Base-by-base conservation (phyloP, 768 basidiomycete species). In the Antrodiella citrinella region DNA sequence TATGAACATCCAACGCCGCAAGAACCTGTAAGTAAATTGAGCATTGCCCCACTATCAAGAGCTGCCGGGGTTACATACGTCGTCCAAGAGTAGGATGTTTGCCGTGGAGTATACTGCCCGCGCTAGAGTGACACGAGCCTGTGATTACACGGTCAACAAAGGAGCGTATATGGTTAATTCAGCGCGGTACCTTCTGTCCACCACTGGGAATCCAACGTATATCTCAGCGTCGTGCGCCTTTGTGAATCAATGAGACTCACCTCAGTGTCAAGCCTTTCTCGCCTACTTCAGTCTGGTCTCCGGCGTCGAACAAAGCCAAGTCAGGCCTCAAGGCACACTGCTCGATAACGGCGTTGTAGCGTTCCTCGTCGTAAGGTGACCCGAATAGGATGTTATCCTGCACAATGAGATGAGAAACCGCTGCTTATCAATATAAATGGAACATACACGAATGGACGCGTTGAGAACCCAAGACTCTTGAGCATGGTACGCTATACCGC, bases 271-370 rank as follows among this genome's bases (percentile, higher is more conserved):
- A 53, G 12, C 79, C 80, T 57, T 77, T 78, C 53, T 82, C 80
- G n/a, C 80, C 80, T n/a, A 82, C 74, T 52, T 79, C 77, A 4
- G 77, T 78, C 51, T 68, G 47, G 51, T 78, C 77, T 3, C 77
- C 76, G 24, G 73, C 71, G 15, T 73, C 63, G 35, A 78, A 73
- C 18, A 78, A 56, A 21, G 59, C 64, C 15, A 80, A 60, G 56
- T 80, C 78, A 18, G 70, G 68, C 45, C 69, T 65, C 2, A 78
- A 60, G 19, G 63, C 66, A 44, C 69, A 70, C 44, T 70, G 69
- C n/a, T 61, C 41, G 25, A 70, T 51, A 38, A 72, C 56, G 49
- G 50, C 54, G 47, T 61, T 51, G 44, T 64, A 65, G 7, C 63
- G 53, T 30, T 51, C 60, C 43, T 64, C 59, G 44, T 66, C 62